Conservation (phyloP, 768 basidiomycete species). For the Termitomyces eurrhizus region DNA sequence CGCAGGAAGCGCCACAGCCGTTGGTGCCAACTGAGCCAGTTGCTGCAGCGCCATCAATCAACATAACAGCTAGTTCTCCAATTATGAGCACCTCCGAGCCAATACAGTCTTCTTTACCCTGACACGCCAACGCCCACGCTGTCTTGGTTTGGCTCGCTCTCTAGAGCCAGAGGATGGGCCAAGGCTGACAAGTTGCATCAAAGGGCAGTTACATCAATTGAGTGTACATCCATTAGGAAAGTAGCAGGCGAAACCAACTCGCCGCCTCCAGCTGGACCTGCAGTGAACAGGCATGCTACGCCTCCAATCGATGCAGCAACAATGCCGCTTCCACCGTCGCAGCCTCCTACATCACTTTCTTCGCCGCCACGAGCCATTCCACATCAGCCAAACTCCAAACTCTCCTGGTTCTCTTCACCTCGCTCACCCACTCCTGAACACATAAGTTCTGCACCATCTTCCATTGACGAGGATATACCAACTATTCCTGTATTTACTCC, state of each 20-base stretch:
- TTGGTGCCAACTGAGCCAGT: background rate
- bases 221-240: background rate
- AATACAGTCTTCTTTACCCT: background rate
- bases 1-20: background rate
- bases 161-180: background rate
- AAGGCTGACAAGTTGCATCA: background rate
- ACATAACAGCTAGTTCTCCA: background rate
- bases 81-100: background rate
- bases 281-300: too few species aligned
- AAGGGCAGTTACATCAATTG: background rate
- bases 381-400: background rate
- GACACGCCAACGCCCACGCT: background rate
- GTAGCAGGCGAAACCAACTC: background rate
- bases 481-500: background rate
- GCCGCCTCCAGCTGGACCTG: too few species aligned
- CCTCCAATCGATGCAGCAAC: background rate
- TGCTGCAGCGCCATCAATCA: background rate
- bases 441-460: background rate
- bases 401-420: background rate
- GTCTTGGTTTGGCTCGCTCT: background rate
- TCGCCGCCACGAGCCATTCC: background rate
- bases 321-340: background rate
- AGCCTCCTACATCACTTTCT: background rate
- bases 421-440: background rate
- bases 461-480: background rate